Base-by-base conservation (phyloP, 129 eudicot species). In the Helianthus tuberosus region DNA sequence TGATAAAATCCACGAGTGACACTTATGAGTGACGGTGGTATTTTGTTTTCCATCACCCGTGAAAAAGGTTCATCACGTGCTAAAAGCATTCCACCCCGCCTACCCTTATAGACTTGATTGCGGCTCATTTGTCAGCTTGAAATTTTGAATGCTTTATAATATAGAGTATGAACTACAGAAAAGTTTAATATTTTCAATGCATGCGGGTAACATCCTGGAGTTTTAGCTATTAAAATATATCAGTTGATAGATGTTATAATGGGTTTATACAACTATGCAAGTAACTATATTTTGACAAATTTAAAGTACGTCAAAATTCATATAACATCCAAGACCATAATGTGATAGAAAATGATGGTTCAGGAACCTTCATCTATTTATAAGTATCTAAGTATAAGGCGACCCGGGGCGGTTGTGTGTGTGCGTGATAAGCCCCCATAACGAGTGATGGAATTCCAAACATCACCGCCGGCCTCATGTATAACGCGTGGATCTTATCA, bases 211-310 rank as follows among this genome's bases (percentile, higher is more conserved):
- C 32, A 27, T 0, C 32, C 32, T 27, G 32, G 32, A 27, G 2
- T 27, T 48, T 48, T 48, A 14, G 10, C 12, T 48, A 9, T 10
- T 8, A 59, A 9, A 11, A 59, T 23, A 25, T 25, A 61, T 13
- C 0, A 3, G 46, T 8, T 57, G 11, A 20, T 20, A 20, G 23
- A 20, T 20, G 23, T 20, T 20, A 35, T 14, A 38, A 39, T 38
- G 49, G 27, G 27, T n/a, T 63, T 35, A n/a, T 63, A n/a, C 68
- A 62, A 32, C 48, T 7, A 35, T 63, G n/a, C 27, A 63, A 63
- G 68, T 38, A 63, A 63, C 8, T 63, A 49, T 6, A 36, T 1
- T 38, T 63, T 36, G 68, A 39, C 49, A 63, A 14, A 36, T 63
- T 6, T 63, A 38, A 63, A 38, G 68, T 15, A 8, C 6, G 68